These are phyloP conservation scores for Paramarasmius palmivorus DNA, from an alignment of 1,284 basidiomycete genomes.

Conservation along the genomic window DNA sequence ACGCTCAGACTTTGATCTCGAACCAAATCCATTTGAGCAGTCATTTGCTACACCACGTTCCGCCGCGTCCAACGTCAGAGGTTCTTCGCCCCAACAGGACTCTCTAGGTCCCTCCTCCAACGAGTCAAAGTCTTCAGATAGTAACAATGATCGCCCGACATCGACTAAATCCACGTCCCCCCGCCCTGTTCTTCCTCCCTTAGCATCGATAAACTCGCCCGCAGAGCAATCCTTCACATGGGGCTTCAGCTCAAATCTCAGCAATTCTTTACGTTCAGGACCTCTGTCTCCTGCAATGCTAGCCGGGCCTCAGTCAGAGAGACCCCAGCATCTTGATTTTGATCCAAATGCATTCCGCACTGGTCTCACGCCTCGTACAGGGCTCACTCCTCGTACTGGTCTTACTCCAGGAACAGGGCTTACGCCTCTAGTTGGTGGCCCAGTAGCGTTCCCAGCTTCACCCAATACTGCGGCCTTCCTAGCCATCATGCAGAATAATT, in stretches of 20 bases:
- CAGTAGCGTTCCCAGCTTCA: slow-evolving; percentile 79
- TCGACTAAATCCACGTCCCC: slow-evolving; percentile 30
- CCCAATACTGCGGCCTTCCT: slow-evolving; percentile 94
- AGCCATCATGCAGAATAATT: slow-evolving; percentile 82
- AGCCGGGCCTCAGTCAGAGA: slow-evolving; percentile 66
- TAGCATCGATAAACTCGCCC: slow-evolving; percentile 85
- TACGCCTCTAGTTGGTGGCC: slow-evolving; percentile 81
- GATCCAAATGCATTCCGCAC: slow-evolving; percentile 80
- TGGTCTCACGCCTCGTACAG: slow-evolving; percentile 82
- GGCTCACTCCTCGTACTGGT: slow-evolving; percentile 73
- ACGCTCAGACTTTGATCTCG: slow-evolving; percentile 76
- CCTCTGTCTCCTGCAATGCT: slow-evolving; percentile 96
- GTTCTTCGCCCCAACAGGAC: slow-evolving; percentile 33
- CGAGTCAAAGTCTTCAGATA: slow-evolving; percentile 35
- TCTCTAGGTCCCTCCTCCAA: slow-evolving; percentile 40
- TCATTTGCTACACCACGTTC: slow-evolving; percentile 70
- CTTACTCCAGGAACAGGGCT: slow-evolving; percentile 60
- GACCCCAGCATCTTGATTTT: slow-evolving; percentile 51
- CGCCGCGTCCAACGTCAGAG: slow-evolving; percentile 53
- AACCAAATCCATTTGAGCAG: slow-evolving; percentile 96
- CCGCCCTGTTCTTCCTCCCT: slow-evolving; percentile 77
- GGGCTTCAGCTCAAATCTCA: slow-evolving; percentile 61
- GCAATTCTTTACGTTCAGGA: slow-evolving; percentile 84
- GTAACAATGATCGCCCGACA: slow-evolving; percentile 30
- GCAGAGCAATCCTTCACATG: slow-evolving; percentile 77